These are phyloP conservation scores for Diaporthe capsici DNA, from an alignment of 2,329 filamentous ascomycete species.

Conservation along the genomic window DNA sequence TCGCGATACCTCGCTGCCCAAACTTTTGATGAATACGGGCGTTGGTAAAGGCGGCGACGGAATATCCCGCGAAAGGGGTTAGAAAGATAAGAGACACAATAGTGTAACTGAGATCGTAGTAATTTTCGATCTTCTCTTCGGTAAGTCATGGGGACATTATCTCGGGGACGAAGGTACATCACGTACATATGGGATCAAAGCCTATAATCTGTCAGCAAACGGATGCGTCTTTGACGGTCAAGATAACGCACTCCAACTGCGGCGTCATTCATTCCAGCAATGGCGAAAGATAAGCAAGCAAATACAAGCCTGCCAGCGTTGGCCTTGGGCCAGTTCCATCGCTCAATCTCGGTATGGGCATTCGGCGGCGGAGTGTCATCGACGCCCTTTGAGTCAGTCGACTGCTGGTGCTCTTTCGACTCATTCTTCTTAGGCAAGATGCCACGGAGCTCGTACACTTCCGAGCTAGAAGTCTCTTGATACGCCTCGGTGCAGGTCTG, in stretches of 20 bases:
- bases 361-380: not conserved
- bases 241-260: constrained; percentile 70
- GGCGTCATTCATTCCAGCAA: constrained; percentile 79
- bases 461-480: not conserved
- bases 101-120: constrained; percentile 74
- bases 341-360: constrained; percentile 16
- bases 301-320: constrained; percentile 38
- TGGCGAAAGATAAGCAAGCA: constrained; percentile 59
- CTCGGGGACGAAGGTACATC: not conserved
- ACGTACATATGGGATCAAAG: constrained; percentile 16
- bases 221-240: not conserved
- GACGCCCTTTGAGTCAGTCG: not conserved
- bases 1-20: constrained; percentile 80
- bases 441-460: not conserved
- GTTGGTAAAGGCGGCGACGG: constrained; percentile 73
- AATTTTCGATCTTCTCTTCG: constrained; percentile 65
- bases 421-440: not conserved
- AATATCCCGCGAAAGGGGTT: constrained; percentile 76
- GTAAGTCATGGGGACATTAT: not conserved
- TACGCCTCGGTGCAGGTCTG: constrained; percentile 7
- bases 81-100: constrained; percentile 77
- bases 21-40: constrained; percentile 74
- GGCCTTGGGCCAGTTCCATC: constrained; percentile 34
- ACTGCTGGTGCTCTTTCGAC: not conserved
- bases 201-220: constrained; percentile 5